Evolutionary conservation across 2,329 filamentous ascomycete genomes (phyloP), one percentile per base, ranked within the genome.

Genomic region (Ophiocordyceps australis): DNA sequence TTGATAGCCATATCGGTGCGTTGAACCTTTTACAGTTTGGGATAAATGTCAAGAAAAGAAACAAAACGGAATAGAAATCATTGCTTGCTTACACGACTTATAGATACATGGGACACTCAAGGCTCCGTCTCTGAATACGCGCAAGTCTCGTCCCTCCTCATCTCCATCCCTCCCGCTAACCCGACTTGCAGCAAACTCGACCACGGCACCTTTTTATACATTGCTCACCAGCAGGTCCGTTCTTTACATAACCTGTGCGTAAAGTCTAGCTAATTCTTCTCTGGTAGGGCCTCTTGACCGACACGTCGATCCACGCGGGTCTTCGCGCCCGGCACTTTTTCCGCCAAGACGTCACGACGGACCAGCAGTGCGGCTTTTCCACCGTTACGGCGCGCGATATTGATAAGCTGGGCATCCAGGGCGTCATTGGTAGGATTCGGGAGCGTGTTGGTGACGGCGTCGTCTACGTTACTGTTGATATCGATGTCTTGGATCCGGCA

Each of bases 381-480:
- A 34, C 31, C 13, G 31, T 41, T 19, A 38, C 32, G 1, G 38
- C 38, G 6, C 30, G 36, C 3, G 80, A 86, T 34, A 78, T 91
- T 32, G 81, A 91, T 45, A 77, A 81, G 20, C 49, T 85, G 10
- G 79, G 81, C 10, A 59, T 68, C 0, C 55, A 57, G 27, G 78
- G 75, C 2, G 55, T 89, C 25, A 63, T 82, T 7, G 50, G 66
- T 9, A 50, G 52, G 13, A 83, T 91, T 36, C 54, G 85, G 41
- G 47, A 63, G 4, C 63, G 70, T 2, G 69, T 85, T 5, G 78
- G 77, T 1, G 65, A 77, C 33, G 66, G 63, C 29, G 78, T 76
- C 0, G 76, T 89, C 2, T 86, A 86, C 40, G 51, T 86, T 7
- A 74, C 65, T 23, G 64, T 49, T 9, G 81, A 91, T 41, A 89